phyloP scores from a whole-genome alignment of 257 asterid species.

The Solanum arcanum region DNA sequence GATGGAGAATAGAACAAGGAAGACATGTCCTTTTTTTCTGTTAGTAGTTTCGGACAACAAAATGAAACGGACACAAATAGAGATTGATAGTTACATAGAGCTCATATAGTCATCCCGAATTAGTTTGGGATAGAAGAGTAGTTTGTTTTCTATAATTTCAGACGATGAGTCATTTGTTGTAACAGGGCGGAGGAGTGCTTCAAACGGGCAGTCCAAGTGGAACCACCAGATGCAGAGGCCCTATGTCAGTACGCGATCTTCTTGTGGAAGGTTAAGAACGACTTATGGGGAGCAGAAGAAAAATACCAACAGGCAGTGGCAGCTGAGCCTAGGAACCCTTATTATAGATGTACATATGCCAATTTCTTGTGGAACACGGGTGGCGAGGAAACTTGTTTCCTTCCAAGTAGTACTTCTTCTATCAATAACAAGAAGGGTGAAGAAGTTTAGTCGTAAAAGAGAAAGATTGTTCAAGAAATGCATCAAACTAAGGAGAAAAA shows the following conservation, averaged over 20 bases:
- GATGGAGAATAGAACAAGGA: not conserved
- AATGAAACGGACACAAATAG: not conserved
- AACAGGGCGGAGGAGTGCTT: constrained; percentile 86
- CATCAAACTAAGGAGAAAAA: not conserved
- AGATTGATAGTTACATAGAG: not conserved
- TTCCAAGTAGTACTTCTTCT: constrained; percentile 19
- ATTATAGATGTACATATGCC: constrained; percentile 49
- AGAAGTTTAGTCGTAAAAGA: not conserved
- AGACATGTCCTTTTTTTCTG: not conserved
- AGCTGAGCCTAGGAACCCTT: constrained; percentile 41
- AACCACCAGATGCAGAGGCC: constrained; percentile 61
- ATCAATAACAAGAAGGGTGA: not conserved
- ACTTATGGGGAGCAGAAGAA: constrained; percentile 64
- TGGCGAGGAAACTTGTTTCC: constrained; percentile 77
- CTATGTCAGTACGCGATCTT: constrained; percentile 55
- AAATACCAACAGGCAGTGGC: constrained; percentile 49
- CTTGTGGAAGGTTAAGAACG: constrained; percentile 61
- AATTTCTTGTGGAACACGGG: constrained; percentile 88
- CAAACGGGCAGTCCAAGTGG: constrained; percentile 48
- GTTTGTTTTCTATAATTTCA: not conserved
- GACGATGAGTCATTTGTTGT: not conserved
- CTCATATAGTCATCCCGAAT: not conserved
- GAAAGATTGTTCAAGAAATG: not conserved
- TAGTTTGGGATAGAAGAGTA: not conserved
- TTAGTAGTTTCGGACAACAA: not conserved